phyloP scores from a whole-genome alignment of 2,329 filamentous ascomycete genomes.

The Aspergillus japonicus region DNA sequence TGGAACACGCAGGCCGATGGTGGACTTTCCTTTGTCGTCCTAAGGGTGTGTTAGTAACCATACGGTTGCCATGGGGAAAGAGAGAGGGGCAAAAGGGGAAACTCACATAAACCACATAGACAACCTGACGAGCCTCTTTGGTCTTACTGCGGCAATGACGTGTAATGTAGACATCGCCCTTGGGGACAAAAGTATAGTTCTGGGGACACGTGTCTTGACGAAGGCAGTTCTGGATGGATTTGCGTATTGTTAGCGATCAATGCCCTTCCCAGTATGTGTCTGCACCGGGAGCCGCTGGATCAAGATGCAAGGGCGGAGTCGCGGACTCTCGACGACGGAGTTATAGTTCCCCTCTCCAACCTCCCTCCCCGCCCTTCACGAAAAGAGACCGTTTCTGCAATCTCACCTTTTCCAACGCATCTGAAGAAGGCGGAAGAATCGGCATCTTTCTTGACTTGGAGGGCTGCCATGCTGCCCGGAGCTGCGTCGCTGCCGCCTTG shows the following conservation, averaged over 20 bases:
- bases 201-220: constrained; percentile 27
- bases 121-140: constrained; percentile 29
- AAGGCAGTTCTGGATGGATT: constrained; percentile 31
- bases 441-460: constrained; percentile 5
- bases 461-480: background rate
- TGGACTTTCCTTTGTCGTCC: constrained; percentile 31
- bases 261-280: background rate
- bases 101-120: constrained; percentile 42
- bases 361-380: background rate
- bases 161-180: constrained; percentile 46
- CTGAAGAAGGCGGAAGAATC: constrained; percentile 22
- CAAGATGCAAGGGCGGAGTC: background rate
- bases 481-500: background rate
- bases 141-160: constrained; percentile 41
- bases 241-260: constrained; percentile 8
- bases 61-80: background rate
- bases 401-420: constrained; percentile 30
- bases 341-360: background rate
- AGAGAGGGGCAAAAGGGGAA: background rate
- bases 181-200: constrained; percentile 42
- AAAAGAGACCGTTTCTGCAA: background rate
- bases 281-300: constrained; percentile 10
- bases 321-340: background rate
- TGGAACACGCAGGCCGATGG: constrained; percentile 47
- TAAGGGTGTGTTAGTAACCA: constrained; percentile 12